Conservation (phyloP, 306 rosid genomes). For the Acacia acuminata region DNA sequence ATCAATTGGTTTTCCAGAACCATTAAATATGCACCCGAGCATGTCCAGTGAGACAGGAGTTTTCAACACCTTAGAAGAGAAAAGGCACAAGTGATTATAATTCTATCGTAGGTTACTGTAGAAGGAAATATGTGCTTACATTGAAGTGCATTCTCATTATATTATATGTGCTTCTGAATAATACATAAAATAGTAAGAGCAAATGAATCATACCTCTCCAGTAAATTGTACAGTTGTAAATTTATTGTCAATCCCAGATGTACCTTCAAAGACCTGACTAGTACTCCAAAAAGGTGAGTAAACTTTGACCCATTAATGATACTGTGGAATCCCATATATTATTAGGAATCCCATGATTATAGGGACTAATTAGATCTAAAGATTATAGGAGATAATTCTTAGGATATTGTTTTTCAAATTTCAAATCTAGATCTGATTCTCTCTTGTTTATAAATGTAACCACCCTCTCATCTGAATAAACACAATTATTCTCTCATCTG, state of each 20-base stretch:
- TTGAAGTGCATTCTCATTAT: neutral
- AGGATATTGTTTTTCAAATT: no score
- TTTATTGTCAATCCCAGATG: conserved; percentile 98
- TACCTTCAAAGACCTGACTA: conserved; percentile 94
- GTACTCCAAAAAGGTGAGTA: conserved; percentile 14
- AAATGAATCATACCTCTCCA: conserved; percentile 77
- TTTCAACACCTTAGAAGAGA: conserved; percentile 71
- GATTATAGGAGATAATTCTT: no score
- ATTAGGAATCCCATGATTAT: no score
- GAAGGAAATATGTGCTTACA: conserved; percentile 14
- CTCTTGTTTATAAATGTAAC: no score
- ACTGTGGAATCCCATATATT: no score
- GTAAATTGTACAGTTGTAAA: conserved; percentile 98
- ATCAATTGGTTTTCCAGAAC: conserved; percentile 99
- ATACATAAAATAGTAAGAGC: conserved; percentile 19
- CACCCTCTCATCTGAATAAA: no score
- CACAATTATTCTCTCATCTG: no score
- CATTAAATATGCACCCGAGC: conserved; percentile 99
- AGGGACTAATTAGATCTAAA: no score
- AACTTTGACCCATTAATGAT: neutral
- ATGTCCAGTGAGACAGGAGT: conserved; percentile 98
- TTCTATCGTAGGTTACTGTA: conserved; percentile 6
- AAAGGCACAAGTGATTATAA: conserved; percentile 18
- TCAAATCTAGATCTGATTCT: no score
- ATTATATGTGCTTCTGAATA: conserved; percentile 3